Evolutionary conservation across 352 stramenopile species (phyloP).

Genomic region (Phytophthora lateralis): DNA sequence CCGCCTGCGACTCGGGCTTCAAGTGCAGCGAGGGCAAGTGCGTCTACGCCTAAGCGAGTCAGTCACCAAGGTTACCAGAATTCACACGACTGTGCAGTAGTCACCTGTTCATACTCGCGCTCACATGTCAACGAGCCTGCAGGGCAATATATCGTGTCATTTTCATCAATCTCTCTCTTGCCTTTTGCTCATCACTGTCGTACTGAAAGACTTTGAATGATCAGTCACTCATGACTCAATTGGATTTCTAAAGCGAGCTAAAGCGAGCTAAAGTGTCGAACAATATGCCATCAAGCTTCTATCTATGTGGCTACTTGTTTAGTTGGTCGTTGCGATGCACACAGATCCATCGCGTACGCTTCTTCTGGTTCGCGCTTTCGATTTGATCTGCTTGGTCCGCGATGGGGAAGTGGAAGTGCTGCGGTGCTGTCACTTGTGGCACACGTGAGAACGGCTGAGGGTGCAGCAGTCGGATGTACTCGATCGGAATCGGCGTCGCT

Average conservation of each 20-base stretch:
- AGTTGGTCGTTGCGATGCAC: constrained; percentile 27
- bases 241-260: neutral
- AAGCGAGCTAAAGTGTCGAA: neutral
- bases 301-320: constrained; percentile 15
- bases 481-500: constrained; percentile 47
- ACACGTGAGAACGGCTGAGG: constrained; percentile 74
- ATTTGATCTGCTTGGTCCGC: constrained; percentile 28
- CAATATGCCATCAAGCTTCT: neutral
- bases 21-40: constrained; percentile 42
- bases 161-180: neutral
- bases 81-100: neutral
- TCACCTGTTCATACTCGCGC: constrained; percentile 3
- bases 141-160: constrained; percentile 1
- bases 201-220: neutral
- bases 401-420: constrained; percentile 69
- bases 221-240: neutral
- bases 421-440: constrained; percentile 52
- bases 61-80: constrained; percentile 1
- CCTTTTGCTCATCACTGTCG: neutral
- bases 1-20: constrained; percentile 30
- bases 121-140: neutral
- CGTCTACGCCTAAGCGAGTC: constrained; percentile 28
- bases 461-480: constrained; percentile 59
- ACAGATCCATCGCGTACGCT: constrained; percentile 53
- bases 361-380: constrained; percentile 31